phyloP scores from a whole-genome alignment of 192 early-diverging fungal species.

The Coemansia sp. region DNA sequence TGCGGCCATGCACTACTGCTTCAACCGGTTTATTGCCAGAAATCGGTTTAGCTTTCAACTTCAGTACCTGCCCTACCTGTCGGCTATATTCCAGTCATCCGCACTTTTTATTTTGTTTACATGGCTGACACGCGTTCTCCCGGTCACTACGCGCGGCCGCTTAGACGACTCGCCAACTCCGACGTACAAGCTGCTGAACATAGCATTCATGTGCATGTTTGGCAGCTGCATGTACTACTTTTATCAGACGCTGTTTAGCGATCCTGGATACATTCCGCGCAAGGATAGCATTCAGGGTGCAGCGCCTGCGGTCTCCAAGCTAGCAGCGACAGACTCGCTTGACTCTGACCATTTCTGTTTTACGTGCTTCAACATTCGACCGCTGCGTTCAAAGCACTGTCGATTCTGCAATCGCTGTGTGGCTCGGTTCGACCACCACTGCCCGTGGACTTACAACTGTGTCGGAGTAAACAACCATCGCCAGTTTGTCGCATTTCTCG shows the following conservation, averaged over 20 bases:
- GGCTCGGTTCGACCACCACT: constrained; percentile 92
- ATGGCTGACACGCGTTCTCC: constrained; percentile 68
- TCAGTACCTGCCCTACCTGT: constrained; percentile 77
- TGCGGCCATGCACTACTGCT: constrained; percentile 57
- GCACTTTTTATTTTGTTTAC: constrained; percentile 67
- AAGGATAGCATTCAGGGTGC: constrained; percentile 39
- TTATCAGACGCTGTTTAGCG: constrained; percentile 66
- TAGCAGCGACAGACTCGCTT: constrained; percentile 68
- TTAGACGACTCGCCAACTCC: constrained; percentile 28
- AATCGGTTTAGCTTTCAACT: constrained; percentile 57
- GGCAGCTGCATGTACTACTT: constrained; percentile 68
- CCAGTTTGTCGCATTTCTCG: constrained; percentile 79
- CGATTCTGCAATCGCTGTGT: constrained; percentile 91
- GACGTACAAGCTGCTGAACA: constrained; percentile 53
- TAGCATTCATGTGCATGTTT: constrained; percentile 67
- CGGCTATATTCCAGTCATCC: constrained; percentile 84
- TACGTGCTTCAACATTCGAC: constrained; percentile 78
- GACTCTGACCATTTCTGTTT: constrained; percentile 82
- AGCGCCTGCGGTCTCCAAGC: constrained; percentile 36
- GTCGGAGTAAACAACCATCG: constrained; percentile 88
- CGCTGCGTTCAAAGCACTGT: constrained; percentile 93
- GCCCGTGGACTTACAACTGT: constrained; percentile 97
- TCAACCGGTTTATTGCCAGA: constrained; percentile 61
- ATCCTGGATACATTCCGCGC: constrained; percentile 81
- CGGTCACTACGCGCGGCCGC: constrained; percentile 54